These are phyloP conservation scores for Mycena citricolor DNA, from an alignment of 1,284 basidiomycete species.

Conservation along the genomic window DNA sequence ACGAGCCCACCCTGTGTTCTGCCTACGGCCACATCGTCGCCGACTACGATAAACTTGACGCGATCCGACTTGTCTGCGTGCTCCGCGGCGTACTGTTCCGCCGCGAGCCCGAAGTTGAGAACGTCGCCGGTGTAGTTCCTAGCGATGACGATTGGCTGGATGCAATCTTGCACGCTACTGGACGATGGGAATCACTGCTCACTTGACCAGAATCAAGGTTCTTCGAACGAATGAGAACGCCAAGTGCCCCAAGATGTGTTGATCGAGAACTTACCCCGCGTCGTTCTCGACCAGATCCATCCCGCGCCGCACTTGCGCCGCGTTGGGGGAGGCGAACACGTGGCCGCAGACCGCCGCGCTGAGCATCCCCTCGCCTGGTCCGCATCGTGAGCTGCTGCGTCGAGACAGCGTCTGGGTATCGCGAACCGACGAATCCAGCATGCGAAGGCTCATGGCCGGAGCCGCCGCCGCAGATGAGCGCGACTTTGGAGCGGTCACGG, in stretches of 20 bases:
- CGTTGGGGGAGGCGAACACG: conserved; percentile 86
- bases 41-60: conserved; percentile 83
- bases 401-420: background rate
- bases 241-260: conserved; percentile 5
- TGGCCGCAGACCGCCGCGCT: conserved; percentile 86
- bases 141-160: background rate
- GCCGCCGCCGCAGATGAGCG: conserved; percentile 87
- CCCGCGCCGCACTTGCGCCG: conserved; percentile 76
- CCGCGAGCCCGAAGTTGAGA: conserved; percentile 90
- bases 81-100: conserved; percentile 77
- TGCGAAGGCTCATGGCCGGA: conserved; percentile 91
- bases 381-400: background rate
- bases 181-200: conserved; percentile 24
- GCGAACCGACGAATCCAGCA: conserved; percentile 74
- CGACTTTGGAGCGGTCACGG: conserved; percentile 66
- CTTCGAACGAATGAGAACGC: conserved; percentile 36
- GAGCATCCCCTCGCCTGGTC: conserved; percentile 72
- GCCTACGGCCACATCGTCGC: conserved; percentile 90
- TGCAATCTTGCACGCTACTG: background rate
- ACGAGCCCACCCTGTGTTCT: conserved; percentile 77
- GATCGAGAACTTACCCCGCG: conserved; percentile 58
- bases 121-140: conserved; percentile 90
- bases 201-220: conserved; percentile 86
- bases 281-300: conserved; percentile 79
- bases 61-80: conserved; percentile 66